A percentile compares a stretch with the other conserved stretches of the same genome.
Conservation (phyloP, 495 filamentous ascomycete species). For the Penicillium herquei region DNA sequence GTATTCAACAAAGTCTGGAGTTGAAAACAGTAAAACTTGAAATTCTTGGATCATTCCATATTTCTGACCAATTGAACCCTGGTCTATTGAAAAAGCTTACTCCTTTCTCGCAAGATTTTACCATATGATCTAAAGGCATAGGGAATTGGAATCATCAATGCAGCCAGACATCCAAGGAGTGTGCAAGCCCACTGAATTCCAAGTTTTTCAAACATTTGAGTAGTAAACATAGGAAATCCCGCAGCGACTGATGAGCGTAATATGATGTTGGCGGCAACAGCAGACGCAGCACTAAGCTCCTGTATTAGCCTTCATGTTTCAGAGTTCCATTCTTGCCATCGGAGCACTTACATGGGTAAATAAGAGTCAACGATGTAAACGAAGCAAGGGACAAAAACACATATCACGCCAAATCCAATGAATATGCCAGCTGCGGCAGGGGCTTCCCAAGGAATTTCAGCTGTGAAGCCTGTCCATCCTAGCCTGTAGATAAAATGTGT, state of each 20-base stretch:
- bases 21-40: background rate
- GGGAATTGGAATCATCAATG: conserved; percentile 71
- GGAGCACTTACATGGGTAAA: conserved; percentile 64
- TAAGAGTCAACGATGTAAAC: conserved; percentile 45
- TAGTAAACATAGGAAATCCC: conserved; percentile 78
- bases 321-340: too few relatives aligned
- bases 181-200: conserved; percentile 79
- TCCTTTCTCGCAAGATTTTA: conserved; percentile 30
- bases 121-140: conserved; percentile 36
- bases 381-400: conserved; percentile 40
- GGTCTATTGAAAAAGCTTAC: conserved; percentile 22
- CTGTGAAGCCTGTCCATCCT: conserved; percentile 38
- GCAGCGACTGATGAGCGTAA: conserved; percentile 74
- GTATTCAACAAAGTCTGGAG: background rate
- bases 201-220: conserved; percentile 77
- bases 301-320: background rate
- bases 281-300: conserved; percentile 64
- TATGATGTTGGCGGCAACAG: conserved; percentile 88
- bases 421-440: conserved; percentile 31
- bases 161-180: conserved; percentile 71
- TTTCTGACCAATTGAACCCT: background rate
- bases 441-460: conserved; percentile 36
- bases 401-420: conserved; percentile 36
- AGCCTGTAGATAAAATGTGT: conserved; percentile 27
- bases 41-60: background rate